Evolutionary conservation across 441 rosid species (phyloP).

Genomic region (Hura crepitans): DNA sequence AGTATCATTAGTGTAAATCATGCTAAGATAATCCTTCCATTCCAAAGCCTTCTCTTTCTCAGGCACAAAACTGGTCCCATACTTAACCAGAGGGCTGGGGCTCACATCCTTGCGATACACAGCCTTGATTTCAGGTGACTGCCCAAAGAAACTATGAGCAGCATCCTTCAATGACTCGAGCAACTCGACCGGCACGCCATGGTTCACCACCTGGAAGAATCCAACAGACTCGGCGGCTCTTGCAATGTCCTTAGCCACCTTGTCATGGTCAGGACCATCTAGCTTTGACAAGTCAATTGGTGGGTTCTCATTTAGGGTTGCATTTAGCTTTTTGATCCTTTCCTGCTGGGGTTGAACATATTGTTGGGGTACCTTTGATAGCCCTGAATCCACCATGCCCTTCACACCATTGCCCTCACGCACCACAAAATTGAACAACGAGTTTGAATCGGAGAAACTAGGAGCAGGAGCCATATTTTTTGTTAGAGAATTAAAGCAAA

Average conservation of each 20-base stretch:
- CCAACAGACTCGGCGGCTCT: slow-evolving; percentile 48
- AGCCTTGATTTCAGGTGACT: slow-evolving; percentile 35
- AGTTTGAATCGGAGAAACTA: slow-evolving; percentile 30
- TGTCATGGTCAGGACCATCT: slow-evolving; percentile 38
- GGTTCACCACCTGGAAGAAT: slow-evolving; percentile 33
- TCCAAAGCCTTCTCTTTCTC: slow-evolving; percentile 54
- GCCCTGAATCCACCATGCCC: slow-evolving; percentile 30
- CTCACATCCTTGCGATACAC: slow-evolving; percentile 38
- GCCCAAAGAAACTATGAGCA: slow-evolving; percentile 24
- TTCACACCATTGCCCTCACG: slow-evolving; percentile 46
- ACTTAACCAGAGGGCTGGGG: slow-evolving; percentile 24
- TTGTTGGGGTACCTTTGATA: slow-evolving; percentile 38
- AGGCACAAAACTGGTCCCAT: slow-evolving; percentile 49
- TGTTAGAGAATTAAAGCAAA: background rate
- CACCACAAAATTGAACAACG: slow-evolving; percentile 44
- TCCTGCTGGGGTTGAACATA: slow-evolving; percentile 46
- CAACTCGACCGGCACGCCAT: slow-evolving; percentile 34
- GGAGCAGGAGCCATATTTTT: slow-evolving; percentile 17
- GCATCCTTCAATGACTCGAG: slow-evolving; percentile 37
- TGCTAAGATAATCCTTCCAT: slow-evolving; percentile 55
- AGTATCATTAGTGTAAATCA: slow-evolving; percentile 43
- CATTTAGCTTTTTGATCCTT: slow-evolving; percentile 33
- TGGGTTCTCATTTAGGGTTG: slow-evolving; percentile 17
- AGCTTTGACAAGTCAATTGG: slow-evolving; percentile 49
- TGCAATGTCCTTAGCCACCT: slow-evolving; percentile 35